These are phyloP conservation scores for Ailanthus altissimus DNA, from an alignment of 345 rosid species.

Conservation along the genomic window DNA sequence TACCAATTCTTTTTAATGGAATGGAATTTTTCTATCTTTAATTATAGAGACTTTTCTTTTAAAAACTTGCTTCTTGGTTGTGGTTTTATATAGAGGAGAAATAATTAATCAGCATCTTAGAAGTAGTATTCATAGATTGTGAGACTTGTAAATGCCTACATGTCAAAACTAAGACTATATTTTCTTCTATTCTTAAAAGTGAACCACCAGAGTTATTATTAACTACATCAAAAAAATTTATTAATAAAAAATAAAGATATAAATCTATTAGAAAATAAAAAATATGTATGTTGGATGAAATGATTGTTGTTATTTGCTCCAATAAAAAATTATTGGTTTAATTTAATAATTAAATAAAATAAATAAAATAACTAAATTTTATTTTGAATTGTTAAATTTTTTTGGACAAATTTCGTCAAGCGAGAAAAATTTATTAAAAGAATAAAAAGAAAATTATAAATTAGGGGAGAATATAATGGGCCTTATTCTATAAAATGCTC, in stretches of 20 bases:
- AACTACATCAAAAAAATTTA: neutral
- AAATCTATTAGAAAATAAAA: neutral
- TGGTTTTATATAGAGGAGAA: neutral
- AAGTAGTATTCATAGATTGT: neutral
- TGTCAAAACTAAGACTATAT: neutral
- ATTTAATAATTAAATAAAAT: neutral
- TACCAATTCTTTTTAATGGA: neutral
- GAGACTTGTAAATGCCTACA: neutral
- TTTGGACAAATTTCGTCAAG: too few species aligned
- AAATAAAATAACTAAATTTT: neutral
- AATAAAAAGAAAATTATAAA: too few species aligned
- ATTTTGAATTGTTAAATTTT: neutral
- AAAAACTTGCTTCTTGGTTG: neutral
- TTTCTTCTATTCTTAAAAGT: neutral
- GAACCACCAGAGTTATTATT: too few species aligned
- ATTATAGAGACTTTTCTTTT: neutral
- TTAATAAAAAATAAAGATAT: too few species aligned
- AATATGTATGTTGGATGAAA: neutral
- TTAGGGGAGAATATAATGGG: too few species aligned
- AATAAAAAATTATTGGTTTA: too few species aligned
- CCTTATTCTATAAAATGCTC: too few species aligned
- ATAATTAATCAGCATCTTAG: neutral
- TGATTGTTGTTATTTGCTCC: neutral
- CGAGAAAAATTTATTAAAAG: too few species aligned
- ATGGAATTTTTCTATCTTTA: neutral